phyloP scores from a whole-genome alignment of 2,329 filamentous ascomycete genomes.

The Tolypocladium sp. region DNA sequence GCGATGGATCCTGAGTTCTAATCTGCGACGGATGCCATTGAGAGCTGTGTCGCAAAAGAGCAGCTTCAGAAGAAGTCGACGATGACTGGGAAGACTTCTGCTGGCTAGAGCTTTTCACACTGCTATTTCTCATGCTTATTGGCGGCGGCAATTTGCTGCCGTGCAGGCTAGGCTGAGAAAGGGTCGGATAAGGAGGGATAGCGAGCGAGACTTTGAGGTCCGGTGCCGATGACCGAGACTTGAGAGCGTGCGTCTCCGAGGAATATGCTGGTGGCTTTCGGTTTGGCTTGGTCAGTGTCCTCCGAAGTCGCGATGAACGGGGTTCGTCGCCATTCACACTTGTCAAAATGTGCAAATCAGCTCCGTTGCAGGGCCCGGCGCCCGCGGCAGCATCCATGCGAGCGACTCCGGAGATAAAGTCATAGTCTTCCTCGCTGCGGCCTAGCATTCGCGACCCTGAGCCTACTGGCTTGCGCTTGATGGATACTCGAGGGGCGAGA shows the following conservation, averaged over 20 bases:
- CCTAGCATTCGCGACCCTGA: background rate
- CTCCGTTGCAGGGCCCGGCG: background rate
- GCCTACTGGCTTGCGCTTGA: slow-evolving; percentile 2
- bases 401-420: background rate
- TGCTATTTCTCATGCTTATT: slow-evolving; percentile 33
- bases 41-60: background rate
- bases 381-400: no score
- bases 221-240: slow-evolving; percentile 13
- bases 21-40: background rate
- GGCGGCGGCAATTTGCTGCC: slow-evolving; percentile 27
- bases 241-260: background rate
- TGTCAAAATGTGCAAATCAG: background rate
- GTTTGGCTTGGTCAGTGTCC: background rate
- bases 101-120: slow-evolving; percentile 13
- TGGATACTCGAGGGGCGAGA: slow-evolving; percentile 3
- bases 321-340: no score
- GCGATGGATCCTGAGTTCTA: no score
- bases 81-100: slow-evolving; percentile 5
- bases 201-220: slow-evolving; percentile 11
- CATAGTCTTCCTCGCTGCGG: background rate
- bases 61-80: background rate
- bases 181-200: slow-evolving; percentile 7
- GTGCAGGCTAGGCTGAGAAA: slow-evolving; percentile 2
- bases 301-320: no score
- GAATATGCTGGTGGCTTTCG: background rate